These are phyloP conservation scores for Polyporus arcularius DNA, from an alignment of 768 basidiomycete species.

Conservation along the genomic window DNA sequence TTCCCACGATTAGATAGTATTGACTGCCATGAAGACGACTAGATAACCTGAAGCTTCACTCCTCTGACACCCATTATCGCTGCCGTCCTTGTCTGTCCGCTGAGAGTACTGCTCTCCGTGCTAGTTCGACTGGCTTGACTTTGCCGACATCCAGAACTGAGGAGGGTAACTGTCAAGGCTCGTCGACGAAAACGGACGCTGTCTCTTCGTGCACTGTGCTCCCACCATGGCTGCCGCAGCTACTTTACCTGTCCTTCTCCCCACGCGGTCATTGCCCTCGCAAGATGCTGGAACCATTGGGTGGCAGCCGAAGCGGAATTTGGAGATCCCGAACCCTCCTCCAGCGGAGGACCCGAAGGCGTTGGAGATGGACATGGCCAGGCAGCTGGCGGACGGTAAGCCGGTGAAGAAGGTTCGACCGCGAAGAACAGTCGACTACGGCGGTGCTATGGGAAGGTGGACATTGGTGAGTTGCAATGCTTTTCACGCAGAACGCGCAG, in stretches of 20 bases:
- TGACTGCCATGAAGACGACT: too few relatives aligned
- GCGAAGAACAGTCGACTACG: conserved; percentile 92
- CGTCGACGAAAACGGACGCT: too few relatives aligned
- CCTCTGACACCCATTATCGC: too few relatives aligned
- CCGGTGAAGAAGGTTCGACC: conserved; percentile 90
- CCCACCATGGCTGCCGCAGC: conserved; percentile 4
- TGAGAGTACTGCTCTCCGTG: too few relatives aligned
- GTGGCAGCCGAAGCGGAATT: conserved; percentile 77
- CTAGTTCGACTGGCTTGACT: too few relatives aligned
- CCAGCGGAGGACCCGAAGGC: conserved; percentile 77
- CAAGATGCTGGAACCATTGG: conserved; percentile 33
- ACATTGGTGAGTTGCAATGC: conserved; percentile 55
- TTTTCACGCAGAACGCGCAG: background rate
- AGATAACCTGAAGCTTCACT: too few relatives aligned
- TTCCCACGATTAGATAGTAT: too few relatives aligned
- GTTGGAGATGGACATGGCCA: conserved; percentile 73
- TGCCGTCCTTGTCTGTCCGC: too few relatives aligned
- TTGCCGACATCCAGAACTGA: too few relatives aligned
- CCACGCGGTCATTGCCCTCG: conserved; percentile 2
- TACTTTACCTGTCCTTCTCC: conserved; percentile 13
- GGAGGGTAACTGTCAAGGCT: too few relatives aligned
- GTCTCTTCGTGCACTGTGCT: too few relatives aligned
- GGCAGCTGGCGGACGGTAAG: conserved; percentile 77
- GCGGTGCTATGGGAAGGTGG: conserved; percentile 88
- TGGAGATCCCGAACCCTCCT: conserved; percentile 72